Evolutionary conservation across 192 early-diverging fungal species (phyloP).

Genomic region (Ambispora gerdemannii): DNA sequence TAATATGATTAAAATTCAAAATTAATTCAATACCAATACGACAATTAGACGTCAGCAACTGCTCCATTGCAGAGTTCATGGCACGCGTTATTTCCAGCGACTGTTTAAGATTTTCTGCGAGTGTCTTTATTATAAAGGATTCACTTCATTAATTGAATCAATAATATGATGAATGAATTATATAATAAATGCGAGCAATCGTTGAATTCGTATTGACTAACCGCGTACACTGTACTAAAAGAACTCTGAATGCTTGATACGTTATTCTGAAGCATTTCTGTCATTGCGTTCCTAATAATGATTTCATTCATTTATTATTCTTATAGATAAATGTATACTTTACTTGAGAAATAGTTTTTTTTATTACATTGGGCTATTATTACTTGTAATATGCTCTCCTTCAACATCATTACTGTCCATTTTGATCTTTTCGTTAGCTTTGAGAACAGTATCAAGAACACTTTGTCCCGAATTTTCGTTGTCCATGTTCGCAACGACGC

Average conservation of each 20-base stretch:
- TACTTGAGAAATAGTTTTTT: too few relatives aligned
- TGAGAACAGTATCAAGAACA: too few relatives aligned
- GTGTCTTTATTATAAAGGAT: conserved; percentile 25
- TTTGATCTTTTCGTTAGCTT: too few relatives aligned
- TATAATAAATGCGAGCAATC: background rate
- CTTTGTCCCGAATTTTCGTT: too few relatives aligned
- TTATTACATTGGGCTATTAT: too few relatives aligned
- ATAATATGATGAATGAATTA: background rate
- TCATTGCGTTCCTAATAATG: background rate
- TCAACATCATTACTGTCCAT: too few relatives aligned
- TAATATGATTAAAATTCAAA: conserved; percentile 2
- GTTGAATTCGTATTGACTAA: background rate
- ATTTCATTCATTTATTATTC: too few relatives aligned
- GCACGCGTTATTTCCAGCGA: conserved; percentile 44
- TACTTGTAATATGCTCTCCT: too few relatives aligned
- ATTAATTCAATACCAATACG: conserved; percentile 31
- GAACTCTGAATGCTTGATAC: conserved; percentile 14
- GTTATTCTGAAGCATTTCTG: background rate
- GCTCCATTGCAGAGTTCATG: conserved; percentile 43
- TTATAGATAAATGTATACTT: too few relatives aligned
- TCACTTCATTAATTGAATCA: background rate
- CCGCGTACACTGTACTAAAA: conserved; percentile 11
- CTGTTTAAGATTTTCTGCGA: conserved; percentile 38
- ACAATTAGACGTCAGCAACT: conserved; percentile 37
- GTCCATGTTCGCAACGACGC: too few relatives aligned